phyloP scores from a whole-genome alignment of 108 stramenopile genomes.

The Nitzschia putrida region DNA sequence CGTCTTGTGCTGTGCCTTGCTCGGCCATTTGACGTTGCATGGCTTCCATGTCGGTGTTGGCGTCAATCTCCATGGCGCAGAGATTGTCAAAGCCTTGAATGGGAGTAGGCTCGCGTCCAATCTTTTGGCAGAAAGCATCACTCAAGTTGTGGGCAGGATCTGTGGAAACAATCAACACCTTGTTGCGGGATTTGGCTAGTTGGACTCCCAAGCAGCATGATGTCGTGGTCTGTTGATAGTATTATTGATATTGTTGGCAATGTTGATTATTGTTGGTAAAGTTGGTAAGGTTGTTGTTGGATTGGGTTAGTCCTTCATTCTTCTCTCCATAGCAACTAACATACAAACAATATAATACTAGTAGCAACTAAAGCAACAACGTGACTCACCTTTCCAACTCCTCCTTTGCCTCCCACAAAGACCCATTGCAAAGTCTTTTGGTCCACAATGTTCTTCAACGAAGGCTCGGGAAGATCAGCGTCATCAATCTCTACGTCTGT shows the following conservation, averaged over 20 bases:
- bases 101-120: conserved; percentile 95
- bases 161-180: conserved; percentile 95
- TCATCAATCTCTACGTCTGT: conserved; percentile 62
- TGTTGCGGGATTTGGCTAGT: conserved; percentile 81
- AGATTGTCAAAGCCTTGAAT: conserved; percentile 97
- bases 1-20: conserved; percentile 59
- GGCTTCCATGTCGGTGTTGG: conserved; percentile 90
- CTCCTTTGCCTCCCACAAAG: conserved; percentile 99
- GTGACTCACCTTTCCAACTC: conserved; percentile 90
- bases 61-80: conserved; percentile 96
- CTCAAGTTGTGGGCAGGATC: conserved; percentile 99
- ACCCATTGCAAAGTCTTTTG: conserved; percentile 97
- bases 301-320: too few relatives aligned
- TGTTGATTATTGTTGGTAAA: too few relatives aligned
- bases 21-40: conserved; percentile 78
- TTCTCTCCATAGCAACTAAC: conserved; percentile 1
- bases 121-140: conserved; percentile 99
- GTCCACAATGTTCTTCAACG: conserved; percentile 93
- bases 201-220: conserved; percentile 94
- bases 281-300: too few relatives aligned
- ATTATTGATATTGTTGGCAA: too few relatives aligned
- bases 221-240: conserved; percentile 76
- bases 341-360: background rate
- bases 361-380: background rate
- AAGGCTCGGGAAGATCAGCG: conserved; percentile 83